phyloP scores from a whole-genome alignment of 257 asterid species.

The Nicotiana undulata region DNA sequence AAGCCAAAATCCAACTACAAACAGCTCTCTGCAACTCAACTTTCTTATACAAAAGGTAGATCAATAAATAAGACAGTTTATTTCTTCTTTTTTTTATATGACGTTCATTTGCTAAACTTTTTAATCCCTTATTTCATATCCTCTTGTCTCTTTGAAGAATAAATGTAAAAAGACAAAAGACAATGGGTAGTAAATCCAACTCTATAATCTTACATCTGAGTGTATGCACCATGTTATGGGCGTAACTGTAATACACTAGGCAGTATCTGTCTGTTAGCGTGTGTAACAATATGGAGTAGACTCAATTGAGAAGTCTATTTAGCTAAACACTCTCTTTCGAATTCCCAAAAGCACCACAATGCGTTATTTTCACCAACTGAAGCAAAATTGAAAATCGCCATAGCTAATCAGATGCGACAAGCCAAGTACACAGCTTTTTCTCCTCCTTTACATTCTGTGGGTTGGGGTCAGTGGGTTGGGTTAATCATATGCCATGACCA shows the following conservation, averaged over 20 bases:
- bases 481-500: background rate
- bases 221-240: background rate
- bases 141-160: background rate
- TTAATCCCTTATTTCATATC: background rate
- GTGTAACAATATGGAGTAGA: background rate
- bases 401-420: background rate
- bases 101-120: background rate
- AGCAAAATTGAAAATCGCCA: background rate
- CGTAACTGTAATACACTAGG: background rate
- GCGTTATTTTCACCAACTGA: background rate
- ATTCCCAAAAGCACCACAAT: background rate
- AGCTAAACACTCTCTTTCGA: background rate
- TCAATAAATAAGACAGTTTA: background rate
- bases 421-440: background rate
- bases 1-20: background rate
- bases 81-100: background rate
- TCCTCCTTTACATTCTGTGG: background rate
- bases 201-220: background rate
- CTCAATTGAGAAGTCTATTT: background rate
- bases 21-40: conserved; percentile 3
- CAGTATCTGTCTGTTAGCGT: background rate
- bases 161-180: background rate
- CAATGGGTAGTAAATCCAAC: background rate
- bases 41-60: background rate
- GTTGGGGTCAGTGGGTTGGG: background rate